Base-by-base conservation (phyloP, 352 stramenopile genomes). In the Phytopythium vexans region DNA sequence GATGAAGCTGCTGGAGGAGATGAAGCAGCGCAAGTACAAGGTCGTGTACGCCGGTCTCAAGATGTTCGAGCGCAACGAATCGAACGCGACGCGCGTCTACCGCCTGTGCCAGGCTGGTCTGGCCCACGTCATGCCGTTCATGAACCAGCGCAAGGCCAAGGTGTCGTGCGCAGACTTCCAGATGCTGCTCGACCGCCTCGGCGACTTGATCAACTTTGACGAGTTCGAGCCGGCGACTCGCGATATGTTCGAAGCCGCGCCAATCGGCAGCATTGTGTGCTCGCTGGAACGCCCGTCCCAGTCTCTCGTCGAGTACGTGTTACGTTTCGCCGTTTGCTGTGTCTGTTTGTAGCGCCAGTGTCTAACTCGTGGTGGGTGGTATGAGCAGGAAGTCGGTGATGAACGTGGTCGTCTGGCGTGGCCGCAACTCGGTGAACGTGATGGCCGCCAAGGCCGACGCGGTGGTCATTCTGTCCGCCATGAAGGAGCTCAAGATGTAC, bases 1-100 rank as follows among this genome's bases (percentile, higher is more conserved):
- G 11, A 87, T 78, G 64, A 68, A 77, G 56, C 53, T 95, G 41
- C 56, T 94, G 9, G 79, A 88, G 49, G 65, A 89, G 62, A 92
- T 94, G 84, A 88, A 94, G 67, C 67, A 77, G 37, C 85, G 94
- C 74, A 84, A 92, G 51, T 56, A 95, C 41, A 86, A 95, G 62
- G 77, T 97, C 43, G 81, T 98, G 16, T 95, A 96, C 67, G 87
- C 89, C 16, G 92, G 92, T 5, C 72, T 97, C 34, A 95, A 96
- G 66, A 89, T 96, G 58, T 97, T 98, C 54, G 89, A 97, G 55
- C 84, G 88, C 54, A 95, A 90, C 56, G 88, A 92, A 43, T 75
- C 84, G 27, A 58, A 60, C 1, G 70, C 82, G 12, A 73, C 81
- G 43, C 88, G 85, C 44, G 77, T 83, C 12, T 97, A 95, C 72